phyloP scores from a whole-genome alignment of 805 yeast genomes.

The Hanseniaspora thailandica region DNA sequence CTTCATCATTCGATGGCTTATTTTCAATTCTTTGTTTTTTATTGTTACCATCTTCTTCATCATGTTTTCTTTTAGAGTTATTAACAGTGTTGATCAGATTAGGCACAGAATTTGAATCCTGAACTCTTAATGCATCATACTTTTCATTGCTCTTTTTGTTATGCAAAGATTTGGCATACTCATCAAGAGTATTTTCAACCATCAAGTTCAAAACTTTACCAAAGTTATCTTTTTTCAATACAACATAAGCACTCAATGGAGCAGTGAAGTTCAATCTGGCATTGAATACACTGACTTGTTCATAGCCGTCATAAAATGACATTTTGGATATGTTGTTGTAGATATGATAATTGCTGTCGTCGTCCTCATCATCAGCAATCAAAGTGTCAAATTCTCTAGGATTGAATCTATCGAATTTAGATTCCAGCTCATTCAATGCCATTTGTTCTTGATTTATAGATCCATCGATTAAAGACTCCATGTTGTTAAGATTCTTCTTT shows the following conservation, averaged over 20 bases:
- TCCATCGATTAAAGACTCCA: constrained; percentile 11
- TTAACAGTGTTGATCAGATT: constrained; percentile 7
- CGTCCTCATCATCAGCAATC: not conserved
- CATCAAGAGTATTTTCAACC: constrained; percentile 25
- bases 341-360: not conserved
- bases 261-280: constrained; percentile 28
- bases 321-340: constrained; percentile 17
- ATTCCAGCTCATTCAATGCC: constrained; percentile 8
- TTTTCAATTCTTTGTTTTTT: not conserved
- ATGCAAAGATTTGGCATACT: constrained; percentile 16
- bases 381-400: constrained; percentile 12
- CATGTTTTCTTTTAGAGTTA: not conserved
- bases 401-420: constrained; percentile 7
- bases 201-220: constrained; percentile 21
- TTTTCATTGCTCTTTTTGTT: constrained; percentile 11
- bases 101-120: constrained; percentile 13
- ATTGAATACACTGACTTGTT: constrained; percentile 25
- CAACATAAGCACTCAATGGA: constrained; percentile 25
- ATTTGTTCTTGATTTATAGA: constrained; percentile 11
- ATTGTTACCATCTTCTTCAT: not conserved
- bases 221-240: constrained; percentile 27
- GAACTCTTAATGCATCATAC: constrained; percentile 14
- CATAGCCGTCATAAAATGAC: constrained; percentile 26
- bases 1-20: not conserved
- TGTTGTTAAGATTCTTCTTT: constrained; percentile 8